A percentile compares a stretch with the other conserved stretches of the same genome.
Evolutionary conservation across 208 protist species (phyloP).

Genomic region (Acanthamoeba lenticulata): DNA sequence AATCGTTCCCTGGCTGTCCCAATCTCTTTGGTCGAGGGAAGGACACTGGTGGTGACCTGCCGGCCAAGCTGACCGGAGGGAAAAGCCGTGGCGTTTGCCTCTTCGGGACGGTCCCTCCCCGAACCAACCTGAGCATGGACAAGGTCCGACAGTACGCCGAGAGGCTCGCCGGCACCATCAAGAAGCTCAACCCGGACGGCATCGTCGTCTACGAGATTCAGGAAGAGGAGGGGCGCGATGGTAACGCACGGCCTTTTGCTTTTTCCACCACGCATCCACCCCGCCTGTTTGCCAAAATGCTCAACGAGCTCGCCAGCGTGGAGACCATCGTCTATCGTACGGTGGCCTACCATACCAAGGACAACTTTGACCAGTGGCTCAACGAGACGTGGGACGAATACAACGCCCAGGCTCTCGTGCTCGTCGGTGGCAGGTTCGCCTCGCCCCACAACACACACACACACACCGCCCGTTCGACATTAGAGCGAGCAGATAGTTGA

Average conservation of each 20-base stretch:
- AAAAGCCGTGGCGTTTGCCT: neutral
- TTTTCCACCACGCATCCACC: conserved; percentile 24
- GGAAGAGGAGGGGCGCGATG: conserved; percentile 35
- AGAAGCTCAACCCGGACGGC: conserved; percentile 10
- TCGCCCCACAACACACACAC: too few relatives aligned
- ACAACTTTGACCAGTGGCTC: conserved; percentile 10
- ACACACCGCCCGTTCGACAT: too few relatives aligned
- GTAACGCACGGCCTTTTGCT: neutral
- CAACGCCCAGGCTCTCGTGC: conserved; percentile 39
- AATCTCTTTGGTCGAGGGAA: neutral
- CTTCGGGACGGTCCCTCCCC: conserved; percentile 4
- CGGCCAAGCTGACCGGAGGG: neutral
- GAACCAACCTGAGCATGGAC: conserved; percentile 30
- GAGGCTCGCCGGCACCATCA: neutral
- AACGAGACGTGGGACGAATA: conserved; percentile 36
- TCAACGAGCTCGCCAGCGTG: conserved; percentile 1
- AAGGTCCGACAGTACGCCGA: conserved; percentile 29
- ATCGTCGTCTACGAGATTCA: conserved; percentile 52
- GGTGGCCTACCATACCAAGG: conserved; percentile 34
- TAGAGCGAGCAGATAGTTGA: too few relatives aligned
- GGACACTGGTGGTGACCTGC: neutral
- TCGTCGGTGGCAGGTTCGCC: conserved; percentile 9
- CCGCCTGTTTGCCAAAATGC: conserved; percentile 2
- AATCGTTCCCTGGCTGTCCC: neutral
- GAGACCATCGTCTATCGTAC: conserved; percentile 41